Base-by-base conservation (phyloP, 1,284 basidiomycete genomes). In the Lentinula novae-zelandiae region DNA sequence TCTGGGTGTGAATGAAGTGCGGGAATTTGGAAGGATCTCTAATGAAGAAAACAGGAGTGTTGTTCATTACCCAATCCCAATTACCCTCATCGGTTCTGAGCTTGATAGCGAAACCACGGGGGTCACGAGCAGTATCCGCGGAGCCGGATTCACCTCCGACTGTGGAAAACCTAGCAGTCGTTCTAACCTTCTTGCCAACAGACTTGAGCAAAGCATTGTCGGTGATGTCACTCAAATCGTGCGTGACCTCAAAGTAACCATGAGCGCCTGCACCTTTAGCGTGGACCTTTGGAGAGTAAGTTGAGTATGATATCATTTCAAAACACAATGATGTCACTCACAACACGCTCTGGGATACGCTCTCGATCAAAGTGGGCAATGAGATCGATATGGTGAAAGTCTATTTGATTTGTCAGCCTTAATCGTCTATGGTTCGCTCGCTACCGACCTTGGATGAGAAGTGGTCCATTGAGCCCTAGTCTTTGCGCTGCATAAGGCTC, bases 1-100 rank as follows among this genome's bases (percentile, higher is more conserved):
- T 96, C 76, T 95, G 93, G 39, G 93, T 95, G 80, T 96, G 95
- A 69, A 96, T 96, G 78, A 97, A 96, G 78, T 93, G 86, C n/a
- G 90, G 86, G 82, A 91, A 92, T 74, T 92, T 92, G 71, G 87
- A 81, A 12, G 90, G 88, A 68, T 92, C 90, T 61, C 89, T 85
- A 67, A 95, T 84, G 81, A 94, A 94, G 82, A 95, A 95, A 63
- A 94, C 85, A 51, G 92, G 92, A 1, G 92, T 95, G 79, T 95
- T 95, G 81, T 95, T 95, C 78, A 89, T 90, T 49, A 95, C 93
- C 83, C 89, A 92, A 73, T 96, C 94, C 78, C 88, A 87, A 80
- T 91, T 95, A 39, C 95, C 95, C 71, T 97, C 85, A 33, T 90
- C 84, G 0, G 95, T 96, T 73, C 84, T 87, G 67, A 98, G 80